These are phyloP conservation scores for Suhomyces prunicola DNA, from an alignment of 805 yeast species.

Conservation along the genomic window DNA sequence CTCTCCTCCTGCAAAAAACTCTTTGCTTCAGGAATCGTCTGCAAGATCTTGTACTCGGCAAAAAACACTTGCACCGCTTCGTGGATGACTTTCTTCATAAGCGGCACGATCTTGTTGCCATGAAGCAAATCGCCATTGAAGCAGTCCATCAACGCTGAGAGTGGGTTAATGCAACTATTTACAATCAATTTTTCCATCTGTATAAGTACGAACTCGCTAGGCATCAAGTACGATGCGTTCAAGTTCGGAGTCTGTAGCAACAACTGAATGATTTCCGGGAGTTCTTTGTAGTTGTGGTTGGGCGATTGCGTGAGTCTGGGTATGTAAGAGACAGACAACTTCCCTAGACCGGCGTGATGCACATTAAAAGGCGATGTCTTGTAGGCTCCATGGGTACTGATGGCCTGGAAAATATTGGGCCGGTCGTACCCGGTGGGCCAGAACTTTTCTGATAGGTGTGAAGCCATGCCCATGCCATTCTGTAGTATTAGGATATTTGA, in stretches of 20 bases:
- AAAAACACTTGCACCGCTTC: slow-evolving; percentile 46
- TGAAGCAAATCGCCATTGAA: slow-evolving; percentile 68
- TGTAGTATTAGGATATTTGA: slow-evolving; percentile 71
- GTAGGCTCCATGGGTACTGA: slow-evolving; percentile 82
- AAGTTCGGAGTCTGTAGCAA: slow-evolving; percentile 22
- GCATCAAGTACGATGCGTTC: slow-evolving; percentile 27
- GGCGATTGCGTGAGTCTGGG: slow-evolving; percentile 30
- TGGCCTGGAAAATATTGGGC: slow-evolving; percentile 70
- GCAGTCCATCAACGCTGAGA: slow-evolving; percentile 75
- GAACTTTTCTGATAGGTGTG: slow-evolving; percentile 43
- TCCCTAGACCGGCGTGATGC: slow-evolving; percentile 71
- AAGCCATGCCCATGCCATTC: slow-evolving; percentile 78
- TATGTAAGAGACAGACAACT: slow-evolving; percentile 53
- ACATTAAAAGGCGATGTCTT: slow-evolving; percentile 32
- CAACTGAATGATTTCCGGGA: slow-evolving; percentile 19
- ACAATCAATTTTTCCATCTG: slow-evolving; percentile 76
- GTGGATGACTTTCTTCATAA: slow-evolving; percentile 41
- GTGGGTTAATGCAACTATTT: slow-evolving; percentile 81
- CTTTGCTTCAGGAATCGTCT: slow-evolving; percentile 27
- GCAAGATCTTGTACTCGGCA: slow-evolving; percentile 24
- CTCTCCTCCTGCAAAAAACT: slow-evolving; percentile 30
- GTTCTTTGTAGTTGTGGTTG: neutral
- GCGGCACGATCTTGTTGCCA: slow-evolving; percentile 28
- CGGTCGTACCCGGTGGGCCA: slow-evolving; percentile 48
- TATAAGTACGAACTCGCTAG: slow-evolving; percentile 46